These are phyloP conservation scores for Pisolithus marmoratus DNA, from an alignment of 768 basidiomycete species.

Conservation along the genomic window DNA sequence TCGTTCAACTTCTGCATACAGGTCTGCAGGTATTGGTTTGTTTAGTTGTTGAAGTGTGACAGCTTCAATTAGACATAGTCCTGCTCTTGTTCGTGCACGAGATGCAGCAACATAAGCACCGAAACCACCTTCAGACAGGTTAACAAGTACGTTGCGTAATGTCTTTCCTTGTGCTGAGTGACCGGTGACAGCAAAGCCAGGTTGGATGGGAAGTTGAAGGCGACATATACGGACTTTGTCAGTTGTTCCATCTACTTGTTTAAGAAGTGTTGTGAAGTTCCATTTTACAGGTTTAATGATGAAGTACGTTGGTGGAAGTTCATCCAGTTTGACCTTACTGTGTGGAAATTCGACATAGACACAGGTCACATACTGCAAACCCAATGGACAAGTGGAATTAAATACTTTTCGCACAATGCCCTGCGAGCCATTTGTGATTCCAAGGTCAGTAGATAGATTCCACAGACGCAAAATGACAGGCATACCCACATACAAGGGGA, in stretches of 20 bases:
- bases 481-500: constrained; percentile 25
- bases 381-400: neutral
- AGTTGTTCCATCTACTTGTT: neutral
- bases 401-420: constrained; percentile 15
- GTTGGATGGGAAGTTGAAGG: constrained; percentile 21
- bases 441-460: constrained; percentile 28
- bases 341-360: constrained; percentile 8
- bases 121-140: constrained; percentile 18
- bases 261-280: neutral
- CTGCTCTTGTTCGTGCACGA: neutral
- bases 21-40: constrained; percentile 6
- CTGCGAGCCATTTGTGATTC: constrained; percentile 26
- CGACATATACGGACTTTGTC: neutral
- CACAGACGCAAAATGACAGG: constrained; percentile 19
- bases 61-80: constrained; percentile 14
- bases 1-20: neutral
- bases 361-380: neutral
- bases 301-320: constrained; percentile 12
- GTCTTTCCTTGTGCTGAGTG: constrained; percentile 29
- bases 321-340: constrained; percentile 12
- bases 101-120: constrained; percentile 25
- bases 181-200: constrained; percentile 26
- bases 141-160: constrained; percentile 13
- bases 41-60: constrained; percentile 19
- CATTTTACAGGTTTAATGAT: constrained; percentile 13